phyloP scores from a whole-genome alignment of 192 early-diverging fungal species.

The Haplosporangium gracile region DNA sequence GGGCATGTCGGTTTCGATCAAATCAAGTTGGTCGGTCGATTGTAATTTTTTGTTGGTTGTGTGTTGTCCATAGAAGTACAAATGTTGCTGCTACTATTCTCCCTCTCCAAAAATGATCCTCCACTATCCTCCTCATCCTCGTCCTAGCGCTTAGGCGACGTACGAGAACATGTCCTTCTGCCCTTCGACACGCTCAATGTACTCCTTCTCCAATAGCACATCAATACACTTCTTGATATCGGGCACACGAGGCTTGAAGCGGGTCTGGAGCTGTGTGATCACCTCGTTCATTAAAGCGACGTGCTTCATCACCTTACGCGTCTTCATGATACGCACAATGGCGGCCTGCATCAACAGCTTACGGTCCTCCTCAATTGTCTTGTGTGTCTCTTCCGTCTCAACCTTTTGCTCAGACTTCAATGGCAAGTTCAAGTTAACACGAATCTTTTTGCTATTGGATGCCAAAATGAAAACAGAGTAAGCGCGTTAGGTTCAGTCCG shows the following conservation, averaged over 20 bases:
- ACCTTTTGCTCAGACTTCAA: conserved; percentile 92
- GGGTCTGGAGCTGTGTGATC: conserved; percentile 85
- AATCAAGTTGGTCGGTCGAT: neutral
- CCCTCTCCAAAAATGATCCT: neutral
- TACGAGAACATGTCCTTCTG: conserved; percentile 90
- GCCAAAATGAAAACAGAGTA: neutral
- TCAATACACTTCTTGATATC: conserved; percentile 99
- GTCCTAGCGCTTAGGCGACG: conserved; percentile 66
- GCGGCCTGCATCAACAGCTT: conserved; percentile 97
- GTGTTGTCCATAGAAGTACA: neutral
- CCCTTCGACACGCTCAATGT: conserved; percentile 88
- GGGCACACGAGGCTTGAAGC: conserved; percentile 90
- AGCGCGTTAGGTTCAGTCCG: neutral
- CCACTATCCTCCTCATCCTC: neutral
- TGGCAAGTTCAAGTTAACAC: conserved; percentile 88
- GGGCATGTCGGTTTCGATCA: neutral
- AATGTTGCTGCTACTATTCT: neutral
- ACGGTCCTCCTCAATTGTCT: conserved; percentile 92
- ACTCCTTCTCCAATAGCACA: conserved; percentile 92
- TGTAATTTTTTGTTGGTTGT: neutral
- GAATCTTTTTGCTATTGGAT: conserved; percentile 84
- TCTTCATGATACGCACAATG: conserved; percentile 99
- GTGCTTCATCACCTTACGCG: conserved; percentile 91
- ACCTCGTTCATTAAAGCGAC: conserved; percentile 89
- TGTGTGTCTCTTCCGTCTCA: conserved; percentile 93